A percentile compares a stretch with the other conserved stretches of the same genome.
These are phyloP conservation scores for Viridothelium virens DNA, from an alignment of 495 filamentous ascomycete species.

Conservation along the genomic window DNA sequence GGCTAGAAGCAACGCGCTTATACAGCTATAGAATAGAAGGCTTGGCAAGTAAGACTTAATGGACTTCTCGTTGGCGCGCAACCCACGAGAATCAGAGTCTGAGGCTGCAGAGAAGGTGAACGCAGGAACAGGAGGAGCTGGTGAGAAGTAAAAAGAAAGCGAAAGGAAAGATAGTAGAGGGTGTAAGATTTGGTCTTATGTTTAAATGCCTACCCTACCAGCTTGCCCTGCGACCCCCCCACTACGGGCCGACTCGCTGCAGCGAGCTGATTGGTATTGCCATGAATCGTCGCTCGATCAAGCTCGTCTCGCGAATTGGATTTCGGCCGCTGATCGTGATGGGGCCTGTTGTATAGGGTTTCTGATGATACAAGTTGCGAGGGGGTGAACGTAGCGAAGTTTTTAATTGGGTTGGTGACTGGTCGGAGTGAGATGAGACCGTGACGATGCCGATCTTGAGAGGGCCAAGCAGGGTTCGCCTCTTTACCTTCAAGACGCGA, in stretches of 20 bases:
- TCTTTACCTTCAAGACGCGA: neutral
- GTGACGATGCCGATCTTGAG: neutral
- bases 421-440: conserved; percentile 1
- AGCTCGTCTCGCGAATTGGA: neutral
- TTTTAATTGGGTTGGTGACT: neutral
- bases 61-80: no score
- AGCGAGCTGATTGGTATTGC: neutral
- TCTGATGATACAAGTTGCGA: no score
- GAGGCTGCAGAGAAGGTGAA: neutral
- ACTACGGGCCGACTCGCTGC: neutral
- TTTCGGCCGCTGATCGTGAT: neutral
- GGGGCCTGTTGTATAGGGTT: no score
- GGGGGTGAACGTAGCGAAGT: neutral
- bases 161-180: no score
- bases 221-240: neutral
- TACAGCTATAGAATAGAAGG: no score
- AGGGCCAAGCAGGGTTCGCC: neutral
- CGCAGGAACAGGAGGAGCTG: neutral
- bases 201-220: neutral
- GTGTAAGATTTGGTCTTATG: no score
- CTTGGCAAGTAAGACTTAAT: no score
- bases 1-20: no score
- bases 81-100: no score
- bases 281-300: neutral
- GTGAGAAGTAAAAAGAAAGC: neutral